phyloP scores from a whole-genome alignment of 202 grass and related monocot genomes.

The Schoenoplectus triqueter region DNA sequence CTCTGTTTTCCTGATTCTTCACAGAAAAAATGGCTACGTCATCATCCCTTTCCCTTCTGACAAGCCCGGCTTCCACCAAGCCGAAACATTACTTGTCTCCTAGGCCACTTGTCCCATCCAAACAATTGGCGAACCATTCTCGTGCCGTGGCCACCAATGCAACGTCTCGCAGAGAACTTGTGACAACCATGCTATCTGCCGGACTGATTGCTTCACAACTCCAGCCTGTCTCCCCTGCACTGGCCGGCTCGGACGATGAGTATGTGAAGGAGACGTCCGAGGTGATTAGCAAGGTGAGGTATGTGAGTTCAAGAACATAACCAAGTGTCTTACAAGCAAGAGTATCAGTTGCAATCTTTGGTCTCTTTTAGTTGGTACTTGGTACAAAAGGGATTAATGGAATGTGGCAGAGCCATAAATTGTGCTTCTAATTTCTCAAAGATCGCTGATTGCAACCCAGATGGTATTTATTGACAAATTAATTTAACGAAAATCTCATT shows the following conservation, averaged over 20 bases:
- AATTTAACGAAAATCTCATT: no score
- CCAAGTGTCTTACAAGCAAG: not conserved
- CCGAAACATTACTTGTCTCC: slow-evolving; percentile 12
- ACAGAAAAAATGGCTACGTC: slow-evolving; percentile 36
- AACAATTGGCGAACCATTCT: not conserved
- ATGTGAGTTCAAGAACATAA: slow-evolving; percentile 12
- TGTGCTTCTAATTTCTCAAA: not conserved
- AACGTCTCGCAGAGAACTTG: slow-evolving; percentile 55
- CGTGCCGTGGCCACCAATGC: not conserved
- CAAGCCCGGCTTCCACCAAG: slow-evolving; percentile 44
- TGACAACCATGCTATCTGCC: slow-evolving; percentile 40
- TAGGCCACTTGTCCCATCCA: slow-evolving; percentile 6
- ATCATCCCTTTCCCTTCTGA: slow-evolving; percentile 45
- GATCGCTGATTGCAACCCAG: not conserved
- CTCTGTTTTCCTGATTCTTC: slow-evolving; percentile 27
- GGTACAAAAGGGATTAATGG: not conserved
- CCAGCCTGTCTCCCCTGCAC: slow-evolving; percentile 39
- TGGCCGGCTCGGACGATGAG: slow-evolving; percentile 65
- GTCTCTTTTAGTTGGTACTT: not conserved
- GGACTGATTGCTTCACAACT: slow-evolving; percentile 46
- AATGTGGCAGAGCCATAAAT: not conserved
- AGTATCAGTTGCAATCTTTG: not conserved
- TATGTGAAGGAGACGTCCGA: slow-evolving; percentile 89
- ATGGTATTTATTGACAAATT: not conserved
- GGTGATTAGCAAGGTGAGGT: slow-evolving; percentile 92